Base-by-base conservation (phyloP, 73 alveolate species). In the Halteria grandinella region DNA sequence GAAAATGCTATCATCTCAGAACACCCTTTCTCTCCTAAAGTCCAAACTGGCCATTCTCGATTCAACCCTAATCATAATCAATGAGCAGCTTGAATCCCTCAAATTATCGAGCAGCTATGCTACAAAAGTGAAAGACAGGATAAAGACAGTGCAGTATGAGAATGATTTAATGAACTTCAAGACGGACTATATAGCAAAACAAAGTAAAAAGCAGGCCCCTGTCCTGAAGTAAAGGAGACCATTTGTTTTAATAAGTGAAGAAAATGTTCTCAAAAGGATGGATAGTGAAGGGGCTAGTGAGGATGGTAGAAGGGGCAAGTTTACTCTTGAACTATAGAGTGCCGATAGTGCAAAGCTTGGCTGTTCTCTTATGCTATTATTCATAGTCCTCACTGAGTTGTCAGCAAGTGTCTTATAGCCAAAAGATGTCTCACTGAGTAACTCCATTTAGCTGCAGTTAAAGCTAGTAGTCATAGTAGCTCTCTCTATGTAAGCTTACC, bases 71-170 rank as follows among this genome's bases (percentile, higher is more conserved):
- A 17, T 31, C 5, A 62, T 62, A 6, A 62, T 62, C 3, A 60
- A 62, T 3, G 78, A 62, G 43, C 62, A 57, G 15, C 18, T 62
- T 7, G 14, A 20, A 7, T n/a, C 63, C 6, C 45, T 62, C 5
- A 62, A 62, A 39, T 62, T 40, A 40, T 62, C 78, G 25, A 21
- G 62, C 5, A 39, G 18, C 4, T 62, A 62, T 62, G 78, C 78
- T 62, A 62, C 27, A 5, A 41, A 62, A 21, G 47, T 62, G 18
- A 41, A 62, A n/a, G 5, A 62, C 36, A 62, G 60, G 17, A 4
- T 62, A 6, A 62, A 62, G 25, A 41, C 60, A 5, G 36, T 44
- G 43, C 25, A 41, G 20, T 62, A 39, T 62, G 78, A 39, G 40
- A 62, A 41, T 23, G 27, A 62, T 62, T 47, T 62, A 39, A 62